These are phyloP conservation scores for Nepenthes alata DNA, from an alignment of 179 eudicot species.

Conservation along the genomic window DNA sequence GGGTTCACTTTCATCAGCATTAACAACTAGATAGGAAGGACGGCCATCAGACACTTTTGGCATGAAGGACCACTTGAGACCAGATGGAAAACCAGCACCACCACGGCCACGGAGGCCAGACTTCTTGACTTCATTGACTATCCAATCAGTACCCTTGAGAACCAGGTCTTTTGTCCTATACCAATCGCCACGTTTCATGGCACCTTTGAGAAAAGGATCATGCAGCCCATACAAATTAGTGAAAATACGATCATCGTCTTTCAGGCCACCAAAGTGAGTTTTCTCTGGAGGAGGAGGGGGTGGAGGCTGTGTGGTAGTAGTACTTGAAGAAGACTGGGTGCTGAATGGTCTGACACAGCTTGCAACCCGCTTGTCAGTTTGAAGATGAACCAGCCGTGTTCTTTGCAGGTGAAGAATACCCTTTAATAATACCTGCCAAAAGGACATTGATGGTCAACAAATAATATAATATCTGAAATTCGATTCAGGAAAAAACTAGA, in stretches of 20 bases:
- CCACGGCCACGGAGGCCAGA: slow-evolving; percentile 99
- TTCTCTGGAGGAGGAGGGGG: slow-evolving; percentile 98
- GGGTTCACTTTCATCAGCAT: slow-evolving; percentile 99
- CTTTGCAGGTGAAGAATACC: slow-evolving; percentile 60
- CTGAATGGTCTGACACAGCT: slow-evolving; percentile 48
- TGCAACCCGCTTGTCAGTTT: slow-evolving; percentile 21
- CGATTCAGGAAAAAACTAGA: too few relatives aligned
- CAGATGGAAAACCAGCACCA: slow-evolving; percentile 98
- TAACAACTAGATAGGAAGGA: slow-evolving; percentile 92
- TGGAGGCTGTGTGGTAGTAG: slow-evolving; percentile 68
- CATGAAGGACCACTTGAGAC: slow-evolving; percentile 99
- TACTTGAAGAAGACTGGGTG: slow-evolving; percentile 77
- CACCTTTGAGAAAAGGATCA: slow-evolving; percentile 93
- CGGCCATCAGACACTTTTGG: slow-evolving; percentile 95
- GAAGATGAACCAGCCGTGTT: slow-evolving; percentile 28
- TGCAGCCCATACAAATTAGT: slow-evolving; percentile 82
- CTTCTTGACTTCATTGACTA: slow-evolving; percentile 84
- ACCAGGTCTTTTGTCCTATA: slow-evolving; percentile 86
- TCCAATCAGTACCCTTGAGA: slow-evolving; percentile 87
- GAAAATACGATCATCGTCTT: slow-evolving; percentile 94
- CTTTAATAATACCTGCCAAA: slow-evolving; percentile 59
- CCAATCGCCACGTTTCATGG: slow-evolving; percentile 97
- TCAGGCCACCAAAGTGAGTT: slow-evolving; percentile 92
- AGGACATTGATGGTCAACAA: background rate
- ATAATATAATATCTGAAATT: too few relatives aligned